Evolutionary conservation across 1,284 basidiomycete genomes (phyloP), one percentile per base, ranked within the genome.

Genomic region (Blastosporella zonata): DNA sequence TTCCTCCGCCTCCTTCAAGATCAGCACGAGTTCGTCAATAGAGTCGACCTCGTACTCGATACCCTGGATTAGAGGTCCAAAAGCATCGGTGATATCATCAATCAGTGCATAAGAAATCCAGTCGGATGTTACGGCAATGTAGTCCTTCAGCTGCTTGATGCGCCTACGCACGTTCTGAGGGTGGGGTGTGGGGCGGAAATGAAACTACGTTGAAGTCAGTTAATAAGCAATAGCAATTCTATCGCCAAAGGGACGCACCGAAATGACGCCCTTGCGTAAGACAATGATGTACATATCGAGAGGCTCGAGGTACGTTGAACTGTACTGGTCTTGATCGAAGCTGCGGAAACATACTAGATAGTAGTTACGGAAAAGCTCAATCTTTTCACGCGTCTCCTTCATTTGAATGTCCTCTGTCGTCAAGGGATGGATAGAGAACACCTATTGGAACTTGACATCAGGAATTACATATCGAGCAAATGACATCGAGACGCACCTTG

Each of bases 51-150:
- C 97, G 63, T 98, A 99, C 68, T 99, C 97, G 67, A 99, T 99
- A 62, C 87, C 86, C 68, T 98, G 97, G 61, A 99, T 99, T 47
- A 99, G 80, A 12, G 97, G 97, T 1, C 96, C 97, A 67, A 99
- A 99, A 3, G 95, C 96, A 67, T 99, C 97, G 47, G 97, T 99
- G 64, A 99, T 99, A 71, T 99, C 97, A 70, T 99, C 97, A 64
- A 99, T 99, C 52, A 99, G 83, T 13, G 97, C 97, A 62, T 99
- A 99, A 10, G 95, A 98, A 60, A 99, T 99, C 97, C 97, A 99
- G 71, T 99, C 97, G 2, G 94, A 97, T 0, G 97, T 98, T 58
- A 99, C 97, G 55, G 84, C 90, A 69, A 99, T 99, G 72, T 98
- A 99, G 74, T 99, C 97, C 66, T 97, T 97, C 55, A 99, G 87